Evolutionary conservation across 352 stramenopile genomes (phyloP).

Genomic region (Saprolegnia parasitica): DNA sequence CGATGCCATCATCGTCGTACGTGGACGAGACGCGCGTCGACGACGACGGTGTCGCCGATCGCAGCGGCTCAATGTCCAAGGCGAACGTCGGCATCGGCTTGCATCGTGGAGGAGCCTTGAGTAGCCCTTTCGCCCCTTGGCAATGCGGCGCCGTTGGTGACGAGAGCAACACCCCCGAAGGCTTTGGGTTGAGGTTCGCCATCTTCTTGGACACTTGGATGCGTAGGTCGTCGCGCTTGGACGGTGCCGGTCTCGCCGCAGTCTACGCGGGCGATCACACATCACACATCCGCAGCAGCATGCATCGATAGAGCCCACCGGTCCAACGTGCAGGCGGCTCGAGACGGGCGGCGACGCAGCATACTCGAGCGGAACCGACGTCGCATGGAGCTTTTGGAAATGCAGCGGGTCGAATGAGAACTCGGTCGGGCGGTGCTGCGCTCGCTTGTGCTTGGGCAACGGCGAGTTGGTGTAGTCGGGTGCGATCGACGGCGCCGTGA

Average conservation of each 20-base stretch:
- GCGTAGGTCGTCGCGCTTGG: constrained; percentile 50
- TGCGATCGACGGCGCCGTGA: constrained; percentile 33
- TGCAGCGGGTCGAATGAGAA: constrained; percentile 1
- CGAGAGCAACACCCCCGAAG: not conserved
- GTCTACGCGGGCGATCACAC: too few species aligned
- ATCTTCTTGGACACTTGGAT: constrained; percentile 81
- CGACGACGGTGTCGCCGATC: constrained; percentile 38
- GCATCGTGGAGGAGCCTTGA: not conserved
- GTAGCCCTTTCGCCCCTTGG: too few species aligned
- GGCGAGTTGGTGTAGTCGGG: constrained; percentile 61
- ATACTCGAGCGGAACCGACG: constrained; percentile 35
- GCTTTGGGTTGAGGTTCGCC: constrained; percentile 33
- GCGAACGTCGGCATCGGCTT: constrained; percentile 23
- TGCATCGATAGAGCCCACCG: not conserved
- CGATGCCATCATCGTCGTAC: constrained; percentile 27
- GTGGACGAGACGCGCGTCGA: constrained; percentile 40
- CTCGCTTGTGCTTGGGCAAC: constrained; percentile 39
- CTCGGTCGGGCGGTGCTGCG: constrained; percentile 21
- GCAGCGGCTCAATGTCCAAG: constrained; percentile 34
- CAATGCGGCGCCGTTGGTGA: constrained; percentile 1
- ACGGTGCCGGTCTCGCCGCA: not conserved
- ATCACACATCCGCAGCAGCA: too few species aligned
- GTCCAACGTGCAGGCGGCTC: not conserved
- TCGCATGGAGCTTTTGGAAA: not conserved
- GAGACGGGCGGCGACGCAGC: constrained; percentile 33